These are phyloP conservation scores for Salinomyces thailandicus DNA, from an alignment of 2,329 filamentous ascomycete genomes.

Conservation along the genomic window DNA sequence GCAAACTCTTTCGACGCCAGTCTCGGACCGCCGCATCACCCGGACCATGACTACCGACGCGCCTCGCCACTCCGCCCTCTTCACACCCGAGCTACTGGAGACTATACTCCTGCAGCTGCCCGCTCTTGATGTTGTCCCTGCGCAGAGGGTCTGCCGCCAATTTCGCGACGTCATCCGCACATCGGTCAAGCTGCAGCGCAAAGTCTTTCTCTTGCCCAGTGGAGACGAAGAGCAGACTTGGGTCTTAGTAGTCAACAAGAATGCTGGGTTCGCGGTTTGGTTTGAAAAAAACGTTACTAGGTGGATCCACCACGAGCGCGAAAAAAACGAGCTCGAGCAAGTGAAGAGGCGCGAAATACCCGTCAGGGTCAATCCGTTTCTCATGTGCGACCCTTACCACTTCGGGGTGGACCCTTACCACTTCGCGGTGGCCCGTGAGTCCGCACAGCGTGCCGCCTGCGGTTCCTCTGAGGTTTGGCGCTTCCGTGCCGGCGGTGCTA, in stretches of 20 bases:
- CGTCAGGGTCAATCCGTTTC: too few species aligned
- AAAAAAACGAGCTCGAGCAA: too few species aligned
- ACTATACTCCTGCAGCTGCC: slow-evolving; percentile 24
- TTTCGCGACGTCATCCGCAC: slow-evolving; percentile 1
- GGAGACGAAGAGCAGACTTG: neutral
- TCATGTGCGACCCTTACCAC: too few species aligned
- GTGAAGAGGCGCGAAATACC: too few species aligned
- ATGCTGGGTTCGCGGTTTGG: neutral
- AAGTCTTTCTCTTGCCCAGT: slow-evolving; percentile 7
- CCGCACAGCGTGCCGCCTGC: too few species aligned
- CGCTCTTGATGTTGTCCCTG: slow-evolving; percentile 20
- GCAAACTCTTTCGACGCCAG: too few species aligned
- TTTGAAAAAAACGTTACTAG: neutral
- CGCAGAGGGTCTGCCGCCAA: slow-evolving; percentile 17
- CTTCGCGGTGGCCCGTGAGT: too few species aligned
- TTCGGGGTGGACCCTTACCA: too few species aligned
- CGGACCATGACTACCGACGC: neutral
- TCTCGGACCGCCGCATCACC: neutral
- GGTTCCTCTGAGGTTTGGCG: too few species aligned
- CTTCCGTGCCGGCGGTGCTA: too few species aligned
- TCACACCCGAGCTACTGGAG: slow-evolving; percentile 29
- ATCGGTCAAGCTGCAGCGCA: slow-evolving; percentile 6
- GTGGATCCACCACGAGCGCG: too few species aligned
- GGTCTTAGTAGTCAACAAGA: neutral
- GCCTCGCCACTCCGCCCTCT: slow-evolving; percentile 15